Percentiles rank a stretch among this genome's conserved stretches.
Evolutionary conservation across 2,329 filamentous ascomycete species (phyloP).

Genomic region (Ophiostoma novo-ulmi): DNA sequence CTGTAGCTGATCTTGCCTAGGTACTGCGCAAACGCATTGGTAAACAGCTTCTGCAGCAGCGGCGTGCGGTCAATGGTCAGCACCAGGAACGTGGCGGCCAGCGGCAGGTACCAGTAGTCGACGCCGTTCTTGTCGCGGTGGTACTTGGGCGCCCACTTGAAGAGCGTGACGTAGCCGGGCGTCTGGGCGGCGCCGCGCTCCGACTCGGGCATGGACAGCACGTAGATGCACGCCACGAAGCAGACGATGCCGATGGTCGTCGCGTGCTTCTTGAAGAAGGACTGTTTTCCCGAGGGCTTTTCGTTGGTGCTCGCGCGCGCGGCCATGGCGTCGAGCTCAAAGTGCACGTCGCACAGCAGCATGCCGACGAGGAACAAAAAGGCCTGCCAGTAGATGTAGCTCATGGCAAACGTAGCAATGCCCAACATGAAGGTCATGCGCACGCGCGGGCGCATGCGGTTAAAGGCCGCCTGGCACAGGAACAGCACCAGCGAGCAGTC

Average conservation of each 20-base stretch:
- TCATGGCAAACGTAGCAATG: constrained; percentile 23
- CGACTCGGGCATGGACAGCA: constrained; percentile 28
- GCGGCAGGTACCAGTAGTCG: constrained; percentile 31
- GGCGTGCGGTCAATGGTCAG: constrained; percentile 29
- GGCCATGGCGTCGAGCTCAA: constrained; percentile 27
- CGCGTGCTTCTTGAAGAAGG: not conserved
- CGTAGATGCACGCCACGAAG: constrained; percentile 13
- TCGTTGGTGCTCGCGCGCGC: constrained; percentile 28
- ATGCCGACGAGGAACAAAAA: constrained; percentile 35
- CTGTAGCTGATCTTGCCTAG: constrained; percentile 57
- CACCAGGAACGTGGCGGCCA: constrained; percentile 30
- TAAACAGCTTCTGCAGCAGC: constrained; percentile 32
- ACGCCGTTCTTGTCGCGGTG: constrained; percentile 32
- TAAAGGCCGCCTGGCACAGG: constrained; percentile 33
- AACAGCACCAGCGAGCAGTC: constrained; percentile 36
- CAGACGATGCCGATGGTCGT: constrained; percentile 41
- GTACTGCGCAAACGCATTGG: constrained; percentile 37
- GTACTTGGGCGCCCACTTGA: constrained; percentile 28
- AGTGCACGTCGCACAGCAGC: constrained; percentile 33
- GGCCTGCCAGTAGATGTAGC: constrained; percentile 31
- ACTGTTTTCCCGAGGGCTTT: not conserved
- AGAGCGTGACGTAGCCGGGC: constrained; percentile 23
- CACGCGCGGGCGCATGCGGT: constrained; percentile 26
- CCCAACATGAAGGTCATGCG: constrained; percentile 24
- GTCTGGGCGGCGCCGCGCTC: constrained; percentile 25